phyloP scores from a whole-genome alignment of 192 early-diverging fungal species.

The Glomus cerebriforme region DNA sequence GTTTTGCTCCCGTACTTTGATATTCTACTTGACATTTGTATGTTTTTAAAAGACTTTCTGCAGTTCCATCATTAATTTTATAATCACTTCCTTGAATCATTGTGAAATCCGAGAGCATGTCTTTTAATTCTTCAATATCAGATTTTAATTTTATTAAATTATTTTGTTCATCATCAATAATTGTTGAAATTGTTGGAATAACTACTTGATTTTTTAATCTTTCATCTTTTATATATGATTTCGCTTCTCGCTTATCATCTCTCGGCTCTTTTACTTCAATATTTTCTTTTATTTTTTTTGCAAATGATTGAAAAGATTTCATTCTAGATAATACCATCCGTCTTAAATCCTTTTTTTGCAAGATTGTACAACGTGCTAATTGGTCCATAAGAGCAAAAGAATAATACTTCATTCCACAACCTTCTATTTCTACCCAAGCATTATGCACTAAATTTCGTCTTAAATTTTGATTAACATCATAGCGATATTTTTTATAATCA shows the following conservation, averaged over 20 bases:
- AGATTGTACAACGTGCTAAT: background rate
- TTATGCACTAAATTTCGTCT: background rate
- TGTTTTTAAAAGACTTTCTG: background rate
- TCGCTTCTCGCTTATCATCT: too few species aligned
- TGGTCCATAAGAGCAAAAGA: background rate
- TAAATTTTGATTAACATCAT: background rate
- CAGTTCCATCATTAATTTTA: background rate
- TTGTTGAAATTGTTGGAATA: background rate
- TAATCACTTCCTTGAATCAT: background rate
- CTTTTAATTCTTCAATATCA: constrained; percentile 8
- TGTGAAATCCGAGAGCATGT: constrained; percentile 11
- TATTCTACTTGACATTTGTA: constrained; percentile 14
- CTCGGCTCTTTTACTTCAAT: too few species aligned
- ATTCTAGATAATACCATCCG: background rate
- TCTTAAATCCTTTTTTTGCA: background rate
- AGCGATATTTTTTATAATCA: background rate
- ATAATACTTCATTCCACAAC: background rate
- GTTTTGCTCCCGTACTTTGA: background rate
- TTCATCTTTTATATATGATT: background rate
- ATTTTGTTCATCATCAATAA: constrained; percentile 1
- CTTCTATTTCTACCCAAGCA: background rate
- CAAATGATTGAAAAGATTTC: background rate
- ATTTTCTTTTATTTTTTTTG: background rate
- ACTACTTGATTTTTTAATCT: background rate
- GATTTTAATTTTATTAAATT: background rate